These are phyloP conservation scores for Vanrija sp. DNA, from an alignment of 1,284 basidiomycete genomes.

Conservation along the genomic window DNA sequence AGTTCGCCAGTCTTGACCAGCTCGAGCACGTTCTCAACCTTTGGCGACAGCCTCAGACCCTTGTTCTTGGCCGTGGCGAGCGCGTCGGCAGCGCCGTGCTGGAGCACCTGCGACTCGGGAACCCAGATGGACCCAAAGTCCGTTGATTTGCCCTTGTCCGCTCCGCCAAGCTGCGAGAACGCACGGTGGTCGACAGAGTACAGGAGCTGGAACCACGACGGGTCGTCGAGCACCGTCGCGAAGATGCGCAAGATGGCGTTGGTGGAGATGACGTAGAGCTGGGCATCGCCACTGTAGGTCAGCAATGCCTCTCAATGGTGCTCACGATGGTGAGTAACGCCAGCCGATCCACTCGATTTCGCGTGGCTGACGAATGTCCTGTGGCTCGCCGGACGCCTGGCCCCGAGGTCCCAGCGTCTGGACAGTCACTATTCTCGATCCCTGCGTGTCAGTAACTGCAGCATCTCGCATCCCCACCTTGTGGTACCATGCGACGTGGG, in stretches of 20 bases:
- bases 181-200: conserved; percentile 57
- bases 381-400: conserved; percentile 22
- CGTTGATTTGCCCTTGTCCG: conserved; percentile 11
- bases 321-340: conserved; percentile 30
- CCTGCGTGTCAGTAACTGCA: conserved; percentile 3
- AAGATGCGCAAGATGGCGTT: conserved; percentile 65
- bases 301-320: background rate
- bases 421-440: conserved; percentile 21
- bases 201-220: conserved; percentile 77
- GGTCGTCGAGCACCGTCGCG: conserved; percentile 78
- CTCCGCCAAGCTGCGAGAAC: conserved; percentile 46
- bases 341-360: conserved; percentile 42
- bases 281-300: conserved; percentile 29
- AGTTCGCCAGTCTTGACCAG: conserved; percentile 58
- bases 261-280: conserved; percentile 40
- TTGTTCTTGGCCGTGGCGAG: conserved; percentile 48
- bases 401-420: conserved; percentile 25
- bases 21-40: conserved; percentile 26
- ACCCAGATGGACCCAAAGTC: conserved; percentile 31
- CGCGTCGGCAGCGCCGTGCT: conserved; percentile 16
- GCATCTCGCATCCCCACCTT: conserved; percentile 20
- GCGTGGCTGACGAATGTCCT: conserved; percentile 41
- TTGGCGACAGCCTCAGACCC: conserved; percentile 7
- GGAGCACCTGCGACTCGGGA: conserved; percentile 28
- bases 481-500: conserved; percentile 34